Conservation (phyloP, 306 rosid genomes). For the Medicago ruthenica region DNA sequence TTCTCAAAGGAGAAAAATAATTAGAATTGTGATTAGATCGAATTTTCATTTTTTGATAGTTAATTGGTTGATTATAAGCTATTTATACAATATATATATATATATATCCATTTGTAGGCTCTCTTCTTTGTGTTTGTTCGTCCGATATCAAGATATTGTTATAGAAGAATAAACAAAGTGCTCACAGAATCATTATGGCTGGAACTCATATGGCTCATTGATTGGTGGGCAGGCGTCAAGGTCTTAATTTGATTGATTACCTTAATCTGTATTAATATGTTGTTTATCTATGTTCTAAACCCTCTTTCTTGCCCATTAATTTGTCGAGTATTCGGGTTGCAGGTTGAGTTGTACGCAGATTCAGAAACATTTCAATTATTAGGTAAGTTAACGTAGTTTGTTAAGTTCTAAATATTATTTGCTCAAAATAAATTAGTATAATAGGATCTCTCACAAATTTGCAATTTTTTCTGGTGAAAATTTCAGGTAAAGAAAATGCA, state of each 20-base stretch:
- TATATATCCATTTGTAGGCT: constrained; percentile 53
- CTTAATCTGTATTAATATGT: not conserved
- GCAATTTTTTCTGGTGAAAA: constrained; percentile 38
- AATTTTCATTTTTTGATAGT: not conserved
- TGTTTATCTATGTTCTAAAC: constrained; percentile 2
- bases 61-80: not conserved
- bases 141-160: constrained; percentile 64
- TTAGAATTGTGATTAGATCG: not conserved
- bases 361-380: constrained; percentile 63
- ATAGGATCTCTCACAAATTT: constrained; percentile 22
- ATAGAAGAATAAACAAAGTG: constrained; percentile 72
- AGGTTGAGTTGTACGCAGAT: constrained; percentile 79
- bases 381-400: constrained; percentile 59
- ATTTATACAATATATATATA: not conserved
- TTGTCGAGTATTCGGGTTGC: constrained; percentile 43
- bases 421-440: not conserved
- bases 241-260: constrained; percentile 45
- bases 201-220: constrained; percentile 82
- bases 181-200: constrained; percentile 82
- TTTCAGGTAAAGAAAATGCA: constrained; percentile 83
- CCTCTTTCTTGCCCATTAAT: not conserved
- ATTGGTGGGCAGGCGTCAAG: constrained; percentile 94
- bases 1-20: not conserved
- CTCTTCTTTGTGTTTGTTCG: constrained; percentile 66
- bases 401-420: constrained; percentile 11